Conservation (phyloP, 1,139 yeast species). For the Saccharomyces hybrid region DNA sequence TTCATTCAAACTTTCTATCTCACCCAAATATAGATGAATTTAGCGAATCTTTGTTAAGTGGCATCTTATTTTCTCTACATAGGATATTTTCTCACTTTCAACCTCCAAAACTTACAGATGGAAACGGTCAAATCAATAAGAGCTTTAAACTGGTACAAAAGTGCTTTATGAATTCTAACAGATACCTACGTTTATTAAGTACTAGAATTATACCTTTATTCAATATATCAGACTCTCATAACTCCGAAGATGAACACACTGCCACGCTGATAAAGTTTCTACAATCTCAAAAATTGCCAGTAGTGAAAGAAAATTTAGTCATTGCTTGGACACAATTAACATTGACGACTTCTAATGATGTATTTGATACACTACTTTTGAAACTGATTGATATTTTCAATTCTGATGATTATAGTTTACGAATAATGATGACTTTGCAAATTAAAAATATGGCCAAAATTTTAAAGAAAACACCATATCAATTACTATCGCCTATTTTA, state of each 20-base stretch:
- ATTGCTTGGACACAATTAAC: slow-evolving; percentile 28
- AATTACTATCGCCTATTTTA: slow-evolving; percentile 68
- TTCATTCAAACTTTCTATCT: slow-evolving; percentile 20
- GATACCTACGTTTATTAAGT: slow-evolving; percentile 48
- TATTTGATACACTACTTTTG: slow-evolving; percentile 27
- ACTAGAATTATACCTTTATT: slow-evolving; percentile 32
- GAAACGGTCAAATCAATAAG: slow-evolving; percentile 13
- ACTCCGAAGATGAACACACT: slow-evolving; percentile 23
- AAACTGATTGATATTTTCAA: slow-evolving; percentile 28
- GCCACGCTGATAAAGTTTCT: slow-evolving; percentile 20
- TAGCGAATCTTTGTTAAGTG: slow-evolving; percentile 32
- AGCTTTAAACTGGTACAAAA: slow-evolving; percentile 21
- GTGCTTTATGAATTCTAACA: slow-evolving; percentile 32
- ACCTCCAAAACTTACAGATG: slow-evolving; percentile 32
- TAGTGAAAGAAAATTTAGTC: slow-evolving; percentile 20
- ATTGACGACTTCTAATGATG: slow-evolving; percentile 25
- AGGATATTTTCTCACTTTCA: slow-evolving; percentile 44
- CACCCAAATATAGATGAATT: slow-evolving; percentile 16
- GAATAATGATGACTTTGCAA: slow-evolving; percentile 28
- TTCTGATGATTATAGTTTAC: slow-evolving; percentile 25
- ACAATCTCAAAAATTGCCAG: slow-evolving; percentile 14
- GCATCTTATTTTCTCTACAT: slow-evolving; percentile 40
- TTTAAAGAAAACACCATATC: slow-evolving; percentile 50
- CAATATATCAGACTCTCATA: slow-evolving; percentile 19
- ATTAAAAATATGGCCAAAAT: slow-evolving; percentile 34